Base-by-base conservation (phyloP, 495 filamentous ascomycete species). In the Talaromyces proteolyticus region DNA sequence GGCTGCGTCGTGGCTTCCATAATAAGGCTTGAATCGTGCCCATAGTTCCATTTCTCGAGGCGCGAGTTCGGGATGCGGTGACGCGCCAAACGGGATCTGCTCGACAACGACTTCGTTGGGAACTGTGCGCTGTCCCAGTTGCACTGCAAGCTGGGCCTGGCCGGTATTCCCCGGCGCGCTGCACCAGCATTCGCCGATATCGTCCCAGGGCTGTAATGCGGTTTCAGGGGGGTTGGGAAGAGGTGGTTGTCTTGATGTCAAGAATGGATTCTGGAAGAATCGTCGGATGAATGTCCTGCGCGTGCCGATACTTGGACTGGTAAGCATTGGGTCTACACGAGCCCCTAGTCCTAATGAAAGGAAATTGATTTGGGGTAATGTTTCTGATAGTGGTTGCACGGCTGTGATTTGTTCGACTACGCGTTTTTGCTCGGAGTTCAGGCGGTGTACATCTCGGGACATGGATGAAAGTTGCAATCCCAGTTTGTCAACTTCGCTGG, bases 151-250 rank as follows among this genome's bases (percentile, higher is more conserved):
- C 49, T 79, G 75, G 5, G 70, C 47, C 38, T 66, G 62, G 4
- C 70, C 71, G 18, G 62, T 40, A 7, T 61, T 60, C n/a, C 46
- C 42, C 16, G 63, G 62, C 21, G 59, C 59, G 26, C 57, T 65
- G 52, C 74, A 79, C 72, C 71, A 78, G 51, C 71, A 69, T 24
- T 78, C 74, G n/a, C 68, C 70, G 5, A 61, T 49, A 20, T 76
- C 74, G 11, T 68, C 53, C 74, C 74, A 76, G 1, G 64, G 48
- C 3, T 48, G 42, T 14, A 75, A 56, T 16, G 71, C 73, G 19
- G 62, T 51, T 2, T 59, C 38, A 1, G 69, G 63, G 1, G 56
- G 54, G 17, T 57, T 57, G 12, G 55, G 53, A 24, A 20, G 23
- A 6, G 50, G 57, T n/a, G 43, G 11, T 8, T 24, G 44, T n/a